Conservation (phyloP, 352 stramenopile species). For the Globisporangium viniferum region DNA sequence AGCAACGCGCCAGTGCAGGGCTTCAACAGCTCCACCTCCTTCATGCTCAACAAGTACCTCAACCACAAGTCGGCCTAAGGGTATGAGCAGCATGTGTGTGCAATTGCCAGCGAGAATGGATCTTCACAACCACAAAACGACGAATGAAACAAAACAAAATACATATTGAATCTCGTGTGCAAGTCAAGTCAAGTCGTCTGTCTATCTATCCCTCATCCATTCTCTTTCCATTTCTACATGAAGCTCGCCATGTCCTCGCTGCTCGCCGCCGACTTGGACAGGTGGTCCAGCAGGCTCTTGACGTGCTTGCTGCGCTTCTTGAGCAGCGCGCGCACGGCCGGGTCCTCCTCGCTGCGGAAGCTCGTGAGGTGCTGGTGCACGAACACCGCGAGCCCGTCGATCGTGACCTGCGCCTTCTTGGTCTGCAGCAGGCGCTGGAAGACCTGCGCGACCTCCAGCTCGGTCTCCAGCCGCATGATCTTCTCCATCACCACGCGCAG, state of each 20-base stretch:
- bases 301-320: conserved; percentile 66
- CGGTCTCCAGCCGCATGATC: conserved; percentile 65
- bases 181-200: not conserved
- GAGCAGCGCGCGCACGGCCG: conserved; percentile 33
- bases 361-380: conserved; percentile 75
- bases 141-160: not conserved
- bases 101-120: not conserved
- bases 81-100: not conserved
- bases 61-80: conserved; percentile 48
- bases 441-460: conserved; percentile 61
- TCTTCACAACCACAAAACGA: not conserved
- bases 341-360: conserved; percentile 50
- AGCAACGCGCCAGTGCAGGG: conserved; percentile 80
- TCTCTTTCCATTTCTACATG: conserved; percentile 28
- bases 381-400: conserved; percentile 77
- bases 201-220: not conserved
- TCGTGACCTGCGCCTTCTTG: conserved; percentile 75
- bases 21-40: conserved; percentile 94
- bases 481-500: conserved; percentile 78
- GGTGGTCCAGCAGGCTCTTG: conserved; percentile 62
- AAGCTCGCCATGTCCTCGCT: conserved; percentile 48
- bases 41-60: conserved; percentile 93
- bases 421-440: conserved; percentile 77
- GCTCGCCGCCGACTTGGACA: conserved; percentile 52
- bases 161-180: conserved; percentile 5